Evolutionary conservation across 371 early-diverging fungal species (phyloP), one percentile per base, ranked within the genome.

Genomic region (Syncephalastrum monosporum): DNA sequence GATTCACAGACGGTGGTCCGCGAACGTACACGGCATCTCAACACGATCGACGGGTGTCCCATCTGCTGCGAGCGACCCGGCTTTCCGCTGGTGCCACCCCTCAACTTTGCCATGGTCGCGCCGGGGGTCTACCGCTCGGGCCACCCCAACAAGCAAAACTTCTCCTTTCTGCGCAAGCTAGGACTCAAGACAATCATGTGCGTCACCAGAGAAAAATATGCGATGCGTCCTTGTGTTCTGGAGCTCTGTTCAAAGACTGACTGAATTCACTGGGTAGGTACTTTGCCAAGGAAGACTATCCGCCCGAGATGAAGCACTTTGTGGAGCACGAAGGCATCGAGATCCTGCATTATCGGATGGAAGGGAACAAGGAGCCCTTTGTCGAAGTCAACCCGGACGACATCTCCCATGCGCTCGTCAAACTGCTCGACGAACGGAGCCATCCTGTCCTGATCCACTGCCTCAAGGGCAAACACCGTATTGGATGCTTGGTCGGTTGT

Each of bases 361-460:
- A 88, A 27, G 94, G 93, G 23, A 97, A 96, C 69, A 96, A 95
- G 83, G 96, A 96, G 60, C 98, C 97, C 1, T 96, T 95, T 71
- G 74, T 79, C 15, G 94, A 96, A 62, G 93, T 96, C 48, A 92
- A 93, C 64, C 83, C 85, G 50, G 71, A 74, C 14, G 87, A 88
- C 48, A 90, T 97, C 38, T 82, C 86, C 19, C 81, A 82, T 55
- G 91, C 92, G 0, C 74, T 97, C 27, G 86, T 85, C 0, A 85
- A 88, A 50, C 82, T 96, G 1, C 64, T 94, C 10, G 90, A 92
- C 67, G 68, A 75, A 46, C 64, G 90, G 57, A 90, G 90, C 55
- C 92, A 91, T 65, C 92, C 91, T 65, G 78, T 95, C 3, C 73
- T 97, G 19, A 83, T 97, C 5, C 97, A 97, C 69, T 97, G 97